Percentiles rank a stretch among this genome's conserved stretches.
Evolutionary conservation across 805 yeast species (phyloP).

Genomic region (Saccharomycopsis sp.): DNA sequence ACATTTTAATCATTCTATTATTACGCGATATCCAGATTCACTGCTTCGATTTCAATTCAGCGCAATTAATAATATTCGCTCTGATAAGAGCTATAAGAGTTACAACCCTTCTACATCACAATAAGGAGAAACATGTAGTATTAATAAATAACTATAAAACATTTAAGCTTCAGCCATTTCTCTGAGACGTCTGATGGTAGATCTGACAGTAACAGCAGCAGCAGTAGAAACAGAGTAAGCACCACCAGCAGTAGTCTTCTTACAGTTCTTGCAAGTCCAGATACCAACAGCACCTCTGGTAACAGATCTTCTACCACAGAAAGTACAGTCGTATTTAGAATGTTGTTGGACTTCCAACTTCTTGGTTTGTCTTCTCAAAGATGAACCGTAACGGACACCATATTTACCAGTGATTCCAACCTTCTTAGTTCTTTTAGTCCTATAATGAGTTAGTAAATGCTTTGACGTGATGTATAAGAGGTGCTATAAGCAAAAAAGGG

Average conservation of each 20-base stretch:
- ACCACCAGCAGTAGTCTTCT: conserved; percentile 99
- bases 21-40: too few species aligned
- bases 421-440: conserved; percentile 99
- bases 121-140: too few species aligned
- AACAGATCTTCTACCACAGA: conserved; percentile 99
- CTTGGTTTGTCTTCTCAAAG: conserved; percentile 99
- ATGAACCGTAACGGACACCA: conserved; percentile 99
- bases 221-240: conserved; percentile 99
- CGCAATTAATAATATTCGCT: too few species aligned
- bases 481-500: too few species aligned
- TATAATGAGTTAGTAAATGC: conserved; percentile 27
- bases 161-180: conserved; percentile 98
- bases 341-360: conserved; percentile 99
- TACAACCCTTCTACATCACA: too few species aligned
- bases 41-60: too few species aligned
- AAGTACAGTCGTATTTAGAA: conserved; percentile 97
- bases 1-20: too few species aligned
- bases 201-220: conserved; percentile 99
- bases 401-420: conserved; percentile 99
- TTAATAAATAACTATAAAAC: too few species aligned
- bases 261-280: conserved; percentile 96
- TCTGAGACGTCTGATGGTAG: conserved; percentile 99
- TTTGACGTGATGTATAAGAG: not conserved
- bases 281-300: conserved; percentile 98
- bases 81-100: too few species aligned